These are phyloP conservation scores for Suhomyces sp. DNA, from an alignment of 805 yeast species.

Conservation along the genomic window DNA sequence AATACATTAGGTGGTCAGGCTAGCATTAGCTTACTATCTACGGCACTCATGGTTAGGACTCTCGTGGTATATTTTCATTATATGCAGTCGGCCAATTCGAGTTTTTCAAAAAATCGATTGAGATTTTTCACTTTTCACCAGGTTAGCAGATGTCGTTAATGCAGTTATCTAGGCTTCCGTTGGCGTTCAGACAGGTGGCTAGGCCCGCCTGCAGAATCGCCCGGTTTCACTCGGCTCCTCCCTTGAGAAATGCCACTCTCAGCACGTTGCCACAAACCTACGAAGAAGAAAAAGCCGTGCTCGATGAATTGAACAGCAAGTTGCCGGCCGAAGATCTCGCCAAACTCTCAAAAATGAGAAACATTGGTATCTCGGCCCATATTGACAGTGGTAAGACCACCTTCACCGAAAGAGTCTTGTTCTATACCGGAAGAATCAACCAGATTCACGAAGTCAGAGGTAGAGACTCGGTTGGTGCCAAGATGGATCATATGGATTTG, in stretches of 20 bases:
- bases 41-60: background rate
- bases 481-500: constrained; percentile 98
- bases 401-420: constrained; percentile 94
- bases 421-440: constrained; percentile 94
- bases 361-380: constrained; percentile 97
- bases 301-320: constrained; percentile 53
- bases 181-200: background rate
- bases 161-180: background rate
- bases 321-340: constrained; percentile 51
- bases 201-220: background rate
- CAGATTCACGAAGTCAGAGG: constrained; percentile 97
- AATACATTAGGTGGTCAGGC: background rate
- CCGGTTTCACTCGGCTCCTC: constrained; percentile 1
- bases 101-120: background rate
- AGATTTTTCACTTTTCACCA: background rate
- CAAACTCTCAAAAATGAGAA: constrained; percentile 65
- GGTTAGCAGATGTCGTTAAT: background rate
- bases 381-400: constrained; percentile 98
- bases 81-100: background rate
- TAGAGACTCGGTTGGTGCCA: constrained; percentile 96
- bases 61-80: background rate
- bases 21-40: background rate
- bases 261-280: constrained; percentile 41
- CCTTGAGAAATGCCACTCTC: constrained; percentile 6
- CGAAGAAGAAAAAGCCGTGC: constrained; percentile 69